These are phyloP conservation scores for Exophiala viscosa DNA, from an alignment of 2,329 filamentous ascomycete species.

Conservation along the genomic window DNA sequence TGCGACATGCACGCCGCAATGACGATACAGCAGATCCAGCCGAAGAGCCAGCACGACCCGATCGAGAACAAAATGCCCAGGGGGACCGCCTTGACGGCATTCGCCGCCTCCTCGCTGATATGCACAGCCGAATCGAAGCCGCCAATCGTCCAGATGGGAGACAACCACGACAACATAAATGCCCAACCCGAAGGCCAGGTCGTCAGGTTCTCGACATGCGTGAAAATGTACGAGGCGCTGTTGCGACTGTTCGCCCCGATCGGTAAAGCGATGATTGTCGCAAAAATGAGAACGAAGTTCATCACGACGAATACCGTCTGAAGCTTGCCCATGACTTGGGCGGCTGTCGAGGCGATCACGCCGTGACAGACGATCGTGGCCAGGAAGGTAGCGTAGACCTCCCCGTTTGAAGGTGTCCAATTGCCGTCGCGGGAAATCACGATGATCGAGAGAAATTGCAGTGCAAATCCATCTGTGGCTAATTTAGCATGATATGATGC, in stretches of 20 bases:
- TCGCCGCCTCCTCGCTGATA: conserved; percentile 53
- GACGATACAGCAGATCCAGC: conserved; percentile 56
- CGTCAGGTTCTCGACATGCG: conserved; percentile 54
- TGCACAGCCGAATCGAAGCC: conserved; percentile 47
- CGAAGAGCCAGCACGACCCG: conserved; percentile 54
- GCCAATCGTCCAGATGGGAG: conserved; percentile 59
- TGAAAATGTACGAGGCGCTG: conserved; percentile 52
- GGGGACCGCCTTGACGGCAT: conserved; percentile 58
- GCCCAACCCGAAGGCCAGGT: conserved; percentile 57
- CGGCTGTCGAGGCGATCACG: conserved; percentile 51
- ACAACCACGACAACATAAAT: conserved; percentile 59
- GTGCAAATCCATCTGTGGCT: conserved; percentile 44
- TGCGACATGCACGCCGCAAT: conserved; percentile 56
- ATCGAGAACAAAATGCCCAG: conserved; percentile 58
- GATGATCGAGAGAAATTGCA: conserved; percentile 58
- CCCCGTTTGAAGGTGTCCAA: conserved; percentile 54
- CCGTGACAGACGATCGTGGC: conserved; percentile 54
- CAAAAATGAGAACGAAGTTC: conserved; percentile 55
- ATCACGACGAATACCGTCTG: conserved; percentile 55
- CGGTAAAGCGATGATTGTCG: conserved; percentile 56
- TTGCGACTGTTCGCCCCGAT: conserved; percentile 46
- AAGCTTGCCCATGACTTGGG: conserved; percentile 57
- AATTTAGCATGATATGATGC: conserved; percentile 8
- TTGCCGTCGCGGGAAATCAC: conserved; percentile 55
- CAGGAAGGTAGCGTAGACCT: conserved; percentile 57